Conservation (phyloP, 257 asterid genomes). For the Solanum lycopersicoides region DNA sequence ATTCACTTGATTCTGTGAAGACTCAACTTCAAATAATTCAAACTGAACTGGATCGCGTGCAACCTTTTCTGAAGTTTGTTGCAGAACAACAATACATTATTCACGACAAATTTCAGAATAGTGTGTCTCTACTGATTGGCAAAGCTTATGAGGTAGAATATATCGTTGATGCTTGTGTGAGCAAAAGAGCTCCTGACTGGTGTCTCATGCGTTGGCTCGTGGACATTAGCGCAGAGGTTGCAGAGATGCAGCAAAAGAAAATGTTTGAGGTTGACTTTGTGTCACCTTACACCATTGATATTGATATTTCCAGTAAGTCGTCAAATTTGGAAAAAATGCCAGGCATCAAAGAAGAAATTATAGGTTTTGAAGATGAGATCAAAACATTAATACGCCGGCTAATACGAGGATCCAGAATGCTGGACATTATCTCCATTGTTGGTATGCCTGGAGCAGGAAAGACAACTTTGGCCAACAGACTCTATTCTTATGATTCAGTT, state of each 20-base stretch:
- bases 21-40: background rate
- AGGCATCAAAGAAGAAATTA: background rate
- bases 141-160: background rate
- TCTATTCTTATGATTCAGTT: too few relatives aligned
- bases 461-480: background rate
- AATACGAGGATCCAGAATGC: accelerated
- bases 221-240: background rate
- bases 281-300: background rate
- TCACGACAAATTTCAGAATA: background rate
- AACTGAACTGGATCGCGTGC: background rate
- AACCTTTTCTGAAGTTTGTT: background rate
- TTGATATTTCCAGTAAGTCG: background rate
- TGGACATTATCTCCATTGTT: background rate
- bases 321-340: background rate
- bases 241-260: background rate
- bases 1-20: background rate
- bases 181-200: background rate
- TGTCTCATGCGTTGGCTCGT: background rate
- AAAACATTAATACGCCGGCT: accelerated
- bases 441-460: background rate
- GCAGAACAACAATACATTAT: background rate
- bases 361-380: background rate
- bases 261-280: background rate
- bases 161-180: background rate
- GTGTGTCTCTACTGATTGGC: background rate